These are phyloP conservation scores for Lactifluus piperatus DNA, from an alignment of 768 basidiomycete genomes.

Conservation along the genomic window DNA sequence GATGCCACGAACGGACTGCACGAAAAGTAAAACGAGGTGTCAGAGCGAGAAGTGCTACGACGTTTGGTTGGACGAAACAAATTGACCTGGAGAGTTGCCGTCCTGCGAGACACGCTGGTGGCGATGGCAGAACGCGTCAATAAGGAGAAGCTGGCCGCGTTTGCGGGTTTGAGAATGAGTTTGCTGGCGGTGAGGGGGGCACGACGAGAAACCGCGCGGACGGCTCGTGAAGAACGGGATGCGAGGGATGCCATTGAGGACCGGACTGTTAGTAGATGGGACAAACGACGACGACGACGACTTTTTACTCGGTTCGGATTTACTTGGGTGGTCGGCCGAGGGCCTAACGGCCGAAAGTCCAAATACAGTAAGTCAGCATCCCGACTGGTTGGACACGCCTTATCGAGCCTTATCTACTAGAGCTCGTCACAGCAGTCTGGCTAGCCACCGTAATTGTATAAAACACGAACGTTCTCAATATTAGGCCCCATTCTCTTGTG, in stretches of 20 bases:
- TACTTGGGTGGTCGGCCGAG: neutral
- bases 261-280: neutral
- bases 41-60: neutral
- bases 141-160: slow-evolving; percentile 59
- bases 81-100: neutral
- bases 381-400: too few relatives aligned
- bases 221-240: slow-evolving; percentile 53
- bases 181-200: slow-evolving; percentile 44
- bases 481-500: too few relatives aligned
- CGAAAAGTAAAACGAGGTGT: neutral
- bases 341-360: neutral
- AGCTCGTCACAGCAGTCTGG: too few relatives aligned
- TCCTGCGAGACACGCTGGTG: slow-evolving; percentile 21
- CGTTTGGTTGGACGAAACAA: neutral
- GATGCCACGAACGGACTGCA: slow-evolving; percentile 61
- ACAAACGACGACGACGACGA: neutral
- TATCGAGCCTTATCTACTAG: too few relatives aligned
- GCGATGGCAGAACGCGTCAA: slow-evolving; percentile 31
- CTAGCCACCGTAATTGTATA: too few relatives aligned
- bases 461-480: too few relatives aligned
- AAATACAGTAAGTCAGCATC: too few relatives aligned
- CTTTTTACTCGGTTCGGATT: neutral
- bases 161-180: slow-evolving; percentile 32
- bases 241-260: slow-evolving; percentile 53
- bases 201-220: slow-evolving; percentile 60